Conservation (phyloP, 2,329 filamentous ascomycete genomes). For the Ophiosphaerella narmari region DNA sequence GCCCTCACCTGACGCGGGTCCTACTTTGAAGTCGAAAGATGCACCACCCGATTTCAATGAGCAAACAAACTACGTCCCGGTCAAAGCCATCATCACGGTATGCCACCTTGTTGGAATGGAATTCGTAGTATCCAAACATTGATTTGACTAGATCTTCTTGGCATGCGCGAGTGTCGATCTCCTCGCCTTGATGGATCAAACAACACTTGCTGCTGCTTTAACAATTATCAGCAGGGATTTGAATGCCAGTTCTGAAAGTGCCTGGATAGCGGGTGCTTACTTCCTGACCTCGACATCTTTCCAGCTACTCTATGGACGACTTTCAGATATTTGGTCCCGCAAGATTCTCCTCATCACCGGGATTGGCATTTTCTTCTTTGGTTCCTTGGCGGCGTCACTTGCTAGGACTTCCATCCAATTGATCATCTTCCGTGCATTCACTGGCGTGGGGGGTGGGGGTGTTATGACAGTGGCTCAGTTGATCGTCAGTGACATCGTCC, state of each 20-base stretch:
- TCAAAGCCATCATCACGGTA: slow-evolving; percentile 24
- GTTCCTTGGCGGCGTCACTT: slow-evolving; percentile 61
- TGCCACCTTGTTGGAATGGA: not conserved
- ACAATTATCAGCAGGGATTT: slow-evolving; percentile 35
- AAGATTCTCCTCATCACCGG: slow-evolving; percentile 53
- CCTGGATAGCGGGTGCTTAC: slow-evolving; percentile 60
- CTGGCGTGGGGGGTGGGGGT: slow-evolving; percentile 68
- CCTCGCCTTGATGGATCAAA: slow-evolving; percentile 26
- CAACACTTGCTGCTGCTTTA: slow-evolving; percentile 26
- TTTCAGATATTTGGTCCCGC: slow-evolving; percentile 64
- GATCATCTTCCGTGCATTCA: slow-evolving; percentile 63
- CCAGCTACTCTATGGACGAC: slow-evolving; percentile 66
- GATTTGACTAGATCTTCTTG: slow-evolving; percentile 21
- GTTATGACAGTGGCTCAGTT: slow-evolving; percentile 53
- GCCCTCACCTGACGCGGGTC: too few relatives aligned
- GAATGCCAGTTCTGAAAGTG: slow-evolving; percentile 54
- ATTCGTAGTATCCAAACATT: not conserved
- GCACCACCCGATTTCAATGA: slow-evolving; percentile 20
- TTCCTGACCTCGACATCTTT: slow-evolving; percentile 66
- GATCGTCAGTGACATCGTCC: slow-evolving; percentile 46
- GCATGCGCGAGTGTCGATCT: slow-evolving; percentile 30
- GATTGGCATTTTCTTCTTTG: slow-evolving; percentile 55
- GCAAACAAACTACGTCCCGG: slow-evolving; percentile 28
- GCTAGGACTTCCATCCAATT: slow-evolving; percentile 58
- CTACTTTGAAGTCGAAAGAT: not conserved